Evolutionary conservation across 768 basidiomycete species (phyloP).

Genomic region (Lentinula detonsa): DNA sequence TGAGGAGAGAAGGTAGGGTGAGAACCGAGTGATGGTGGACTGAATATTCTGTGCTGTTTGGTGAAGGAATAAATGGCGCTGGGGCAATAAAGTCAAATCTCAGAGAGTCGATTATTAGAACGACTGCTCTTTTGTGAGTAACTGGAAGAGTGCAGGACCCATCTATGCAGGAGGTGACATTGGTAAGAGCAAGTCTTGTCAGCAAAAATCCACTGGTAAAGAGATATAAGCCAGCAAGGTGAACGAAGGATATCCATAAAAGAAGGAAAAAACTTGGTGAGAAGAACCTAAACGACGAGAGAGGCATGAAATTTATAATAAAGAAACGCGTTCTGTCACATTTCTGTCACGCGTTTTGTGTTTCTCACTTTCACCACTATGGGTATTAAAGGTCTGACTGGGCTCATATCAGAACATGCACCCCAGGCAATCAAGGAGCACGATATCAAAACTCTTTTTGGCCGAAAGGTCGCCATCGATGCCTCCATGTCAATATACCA

Average conservation of each 20-base stretch:
- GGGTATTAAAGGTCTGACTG: conserved; percentile 97
- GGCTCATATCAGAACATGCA: conserved; percentile 83
- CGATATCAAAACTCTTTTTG: conserved; percentile 96
- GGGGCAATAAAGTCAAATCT: conserved; percentile 91
- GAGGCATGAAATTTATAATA: not conserved
- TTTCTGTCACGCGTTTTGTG: not conserved
- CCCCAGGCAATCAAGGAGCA: conserved; percentile 86
- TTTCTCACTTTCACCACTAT: conserved; percentile 33
- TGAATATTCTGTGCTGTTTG: conserved; percentile 24
- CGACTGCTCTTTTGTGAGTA: conserved; percentile 73
- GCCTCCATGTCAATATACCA: conserved; percentile 97
- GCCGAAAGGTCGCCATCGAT: conserved; percentile 97
- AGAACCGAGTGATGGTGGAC: conserved; percentile 79
- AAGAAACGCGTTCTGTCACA: not conserved
- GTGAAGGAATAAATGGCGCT: conserved; percentile 48
- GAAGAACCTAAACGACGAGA: conserved; percentile 4
- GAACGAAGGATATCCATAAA: conserved; percentile 58
- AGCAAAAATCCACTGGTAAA: conserved; percentile 92
- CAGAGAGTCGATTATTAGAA: conserved; percentile 88
- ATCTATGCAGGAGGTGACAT: conserved; percentile 38
- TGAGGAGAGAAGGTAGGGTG: conserved; percentile 71
- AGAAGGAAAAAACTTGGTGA: conserved; percentile 30
- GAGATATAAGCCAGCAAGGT: conserved; percentile 76
- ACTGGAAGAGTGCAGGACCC: conserved; percentile 42
- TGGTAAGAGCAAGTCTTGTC: conserved; percentile 64